phyloP scores from a whole-genome alignment of 2,329 filamentous ascomycete species.

The Calonectria leucothoes region DNA sequence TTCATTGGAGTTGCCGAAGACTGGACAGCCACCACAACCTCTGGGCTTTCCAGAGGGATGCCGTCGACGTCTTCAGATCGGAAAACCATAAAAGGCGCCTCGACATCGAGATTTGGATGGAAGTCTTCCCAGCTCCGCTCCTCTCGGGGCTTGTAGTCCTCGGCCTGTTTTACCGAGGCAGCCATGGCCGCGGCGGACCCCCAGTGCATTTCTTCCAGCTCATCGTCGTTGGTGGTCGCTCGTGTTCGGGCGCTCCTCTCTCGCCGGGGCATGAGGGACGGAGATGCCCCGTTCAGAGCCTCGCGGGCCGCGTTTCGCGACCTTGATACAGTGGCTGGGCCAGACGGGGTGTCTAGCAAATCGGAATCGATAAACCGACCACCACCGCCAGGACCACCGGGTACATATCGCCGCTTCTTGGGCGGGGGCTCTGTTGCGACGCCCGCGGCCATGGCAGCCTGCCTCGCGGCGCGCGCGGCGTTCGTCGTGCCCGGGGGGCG shows the following conservation, averaged over 20 bases:
- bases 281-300: constrained; percentile 49
- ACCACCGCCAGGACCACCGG: constrained; percentile 87
- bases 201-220: constrained; percentile 75
- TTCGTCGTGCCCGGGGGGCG: constrained; percentile 58
- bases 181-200: constrained; percentile 91
- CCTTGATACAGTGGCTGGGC: constrained; percentile 61
- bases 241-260: constrained; percentile 69
- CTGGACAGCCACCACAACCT: constrained; percentile 50
- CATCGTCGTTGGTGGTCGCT: constrained; percentile 62
- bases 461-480: constrained; percentile 53
- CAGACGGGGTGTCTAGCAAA: constrained; percentile 65
- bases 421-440: constrained; percentile 69
- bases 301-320: constrained; percentile 62
- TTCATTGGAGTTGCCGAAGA: constrained; percentile 47
- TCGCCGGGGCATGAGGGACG: constrained; percentile 63
- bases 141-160: constrained; percentile 97
- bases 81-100: constrained; percentile 81
- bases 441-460: constrained; percentile 47
- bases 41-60: constrained; percentile 56
- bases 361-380: constrained; percentile 85
- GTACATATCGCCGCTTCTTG: constrained; percentile 83
- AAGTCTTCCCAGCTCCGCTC: constrained; percentile 99
- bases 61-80: constrained; percentile 89
- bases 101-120: constrained; percentile 93
- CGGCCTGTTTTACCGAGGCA: constrained; percentile 87